A percentile compares a stretch with the other conserved stretches of the same genome.
Evolutionary conservation across 768 basidiomycete genomes (phyloP).

Genomic region (Suillus variegatus): DNA sequence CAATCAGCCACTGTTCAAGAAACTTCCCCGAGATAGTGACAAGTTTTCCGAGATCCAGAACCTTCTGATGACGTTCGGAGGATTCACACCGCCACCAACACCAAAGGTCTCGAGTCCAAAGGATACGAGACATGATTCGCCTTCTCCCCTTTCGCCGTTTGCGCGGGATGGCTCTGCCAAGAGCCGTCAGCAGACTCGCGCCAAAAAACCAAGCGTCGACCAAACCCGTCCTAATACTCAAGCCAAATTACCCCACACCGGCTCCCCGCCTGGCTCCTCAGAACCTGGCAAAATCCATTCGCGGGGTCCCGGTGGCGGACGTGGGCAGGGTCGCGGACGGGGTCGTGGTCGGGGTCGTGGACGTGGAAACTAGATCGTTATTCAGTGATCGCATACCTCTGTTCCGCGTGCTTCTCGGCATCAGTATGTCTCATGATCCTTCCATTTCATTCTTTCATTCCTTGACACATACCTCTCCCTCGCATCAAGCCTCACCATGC

Average conservation of each 20-base stretch:
- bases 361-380: conserved; percentile 27
- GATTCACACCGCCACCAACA: conserved; percentile 48
- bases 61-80: conserved; percentile 52
- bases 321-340: conserved; percentile 37
- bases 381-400: background rate
- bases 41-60: conserved; percentile 53
- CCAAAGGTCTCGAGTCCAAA: conserved; percentile 19
- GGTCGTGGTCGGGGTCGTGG: conserved; percentile 44
- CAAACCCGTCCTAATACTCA: conserved; percentile 1
- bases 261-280: conserved; percentile 7
- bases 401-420: conserved; percentile 11
- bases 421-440: conserved; percentile 10
- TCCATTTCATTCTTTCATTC: conserved; percentile 17
- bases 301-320: conserved; percentile 26
- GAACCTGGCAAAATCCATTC: conserved; percentile 15
- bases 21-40: conserved; percentile 27
- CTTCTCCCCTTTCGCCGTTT: conserved; percentile 3
- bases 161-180: conserved; percentile 1
- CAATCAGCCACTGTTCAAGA: conserved; percentile 26
- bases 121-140: conserved; percentile 11
- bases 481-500: conserved; percentile 23
- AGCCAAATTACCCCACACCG: background rate
- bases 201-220: background rate
- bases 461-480: conserved; percentile 21
- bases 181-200: conserved; percentile 12